Conservation (phyloP, 2,329 filamentous ascomycete genomes). For the Pseudogymnoascus sp. region DNA sequence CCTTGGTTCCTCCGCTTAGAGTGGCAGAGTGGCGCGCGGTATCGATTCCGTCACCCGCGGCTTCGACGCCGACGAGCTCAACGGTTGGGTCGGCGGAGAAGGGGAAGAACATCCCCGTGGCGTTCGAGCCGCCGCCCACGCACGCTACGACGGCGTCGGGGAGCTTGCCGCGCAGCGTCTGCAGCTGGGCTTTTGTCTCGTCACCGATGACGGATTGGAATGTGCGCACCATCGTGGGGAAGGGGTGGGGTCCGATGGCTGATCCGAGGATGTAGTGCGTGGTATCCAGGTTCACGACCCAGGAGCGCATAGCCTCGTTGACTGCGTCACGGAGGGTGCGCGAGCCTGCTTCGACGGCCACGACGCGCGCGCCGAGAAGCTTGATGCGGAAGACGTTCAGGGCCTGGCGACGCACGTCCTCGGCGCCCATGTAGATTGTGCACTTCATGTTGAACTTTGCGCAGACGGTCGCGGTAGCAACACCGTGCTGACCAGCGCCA, state of each 20-base stretch:
- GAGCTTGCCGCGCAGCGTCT: conserved; percentile 72
- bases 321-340: conserved; percentile 78
- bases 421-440: conserved; percentile 96
- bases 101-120: conserved; percentile 96
- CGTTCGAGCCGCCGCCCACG: conserved; percentile 91
- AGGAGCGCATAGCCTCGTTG: conserved; percentile 89
- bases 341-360: conserved; percentile 86
- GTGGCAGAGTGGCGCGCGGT: conserved; percentile 82
- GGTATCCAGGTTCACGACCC: conserved; percentile 86
- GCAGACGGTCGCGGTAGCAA: conserved; percentile 93
- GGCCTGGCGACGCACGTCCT: conserved; percentile 91
- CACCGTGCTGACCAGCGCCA: conserved; percentile 93
- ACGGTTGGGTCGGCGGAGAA: conserved; percentile 80
- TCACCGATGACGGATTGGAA: conserved; percentile 96
- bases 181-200: conserved; percentile 90
- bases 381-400: conserved; percentile 99
- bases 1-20: conserved; percentile 75
- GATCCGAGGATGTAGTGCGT: conserved; percentile 98
- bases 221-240: conserved; percentile 93
- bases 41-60: conserved; percentile 85
- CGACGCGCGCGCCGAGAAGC: conserved; percentile 82
- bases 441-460: conserved; percentile 98
- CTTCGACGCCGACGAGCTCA: conserved; percentile 87
- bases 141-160: conserved; percentile 95
- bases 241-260: conserved; percentile 93